Conservation (phyloP, 148 eudicot species). For the Chenopodium suecicum region DNA sequence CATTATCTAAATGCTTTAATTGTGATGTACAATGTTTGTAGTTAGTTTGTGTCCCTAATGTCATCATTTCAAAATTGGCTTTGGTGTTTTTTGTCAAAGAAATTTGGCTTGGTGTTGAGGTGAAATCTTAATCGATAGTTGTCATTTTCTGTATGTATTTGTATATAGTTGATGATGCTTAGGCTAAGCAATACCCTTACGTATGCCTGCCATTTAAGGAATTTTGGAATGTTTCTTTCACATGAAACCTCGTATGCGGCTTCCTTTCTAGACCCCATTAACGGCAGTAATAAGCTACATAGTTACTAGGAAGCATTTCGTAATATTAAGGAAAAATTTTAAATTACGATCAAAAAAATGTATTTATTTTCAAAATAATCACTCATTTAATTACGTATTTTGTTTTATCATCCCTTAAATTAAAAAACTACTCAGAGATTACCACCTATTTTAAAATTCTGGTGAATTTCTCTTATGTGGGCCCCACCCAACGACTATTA, state of each 20-base stretch:
- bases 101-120: background rate
- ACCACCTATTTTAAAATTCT: no score
- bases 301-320: no score
- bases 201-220: background rate
- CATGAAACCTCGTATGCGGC: conserved; percentile 17
- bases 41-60: background rate
- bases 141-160: background rate
- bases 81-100: background rate
- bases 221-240: background rate
- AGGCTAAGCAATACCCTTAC: background rate
- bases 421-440: no score
- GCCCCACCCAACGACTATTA: no score
- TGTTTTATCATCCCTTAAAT: no score
- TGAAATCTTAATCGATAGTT: background rate
- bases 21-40: background rate
- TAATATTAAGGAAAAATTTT: no score
- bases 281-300: no score
- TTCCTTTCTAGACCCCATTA: background rate
- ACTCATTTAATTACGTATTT: no score
- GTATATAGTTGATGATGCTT: background rate
- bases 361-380: no score
- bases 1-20: background rate
- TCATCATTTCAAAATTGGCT: background rate
- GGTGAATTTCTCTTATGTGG: no score
- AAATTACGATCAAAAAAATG: no score